Evolutionary conservation across 176 grass and related monocot species (phyloP).

Genomic region (Rhynchospora pubera): DNA sequence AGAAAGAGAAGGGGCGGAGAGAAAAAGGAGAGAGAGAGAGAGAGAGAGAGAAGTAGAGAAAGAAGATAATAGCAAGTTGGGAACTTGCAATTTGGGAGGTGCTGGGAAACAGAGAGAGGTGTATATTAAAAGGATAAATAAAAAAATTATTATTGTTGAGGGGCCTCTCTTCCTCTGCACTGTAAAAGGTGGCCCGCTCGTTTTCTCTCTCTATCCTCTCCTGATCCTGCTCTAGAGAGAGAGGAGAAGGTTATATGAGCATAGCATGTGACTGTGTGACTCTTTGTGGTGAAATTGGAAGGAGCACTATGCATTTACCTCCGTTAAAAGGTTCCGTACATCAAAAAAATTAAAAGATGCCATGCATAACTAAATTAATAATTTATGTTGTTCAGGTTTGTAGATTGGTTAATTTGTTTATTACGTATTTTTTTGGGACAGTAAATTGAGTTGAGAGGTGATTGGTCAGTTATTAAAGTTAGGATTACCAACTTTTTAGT

Average conservation of each 20-base stretch:
- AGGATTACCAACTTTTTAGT: background rate
- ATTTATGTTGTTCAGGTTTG: background rate
- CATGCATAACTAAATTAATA: background rate
- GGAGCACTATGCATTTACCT: background rate
- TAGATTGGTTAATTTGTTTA: background rate
- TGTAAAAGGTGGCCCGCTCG: conserved; percentile 4
- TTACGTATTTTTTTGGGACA: background rate
- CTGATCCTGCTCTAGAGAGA: background rate
- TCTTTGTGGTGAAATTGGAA: background rate
- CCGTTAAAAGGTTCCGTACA: background rate
- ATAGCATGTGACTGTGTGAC: background rate
- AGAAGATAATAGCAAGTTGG: conserved; percentile 36
- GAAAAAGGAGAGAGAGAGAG: background rate
- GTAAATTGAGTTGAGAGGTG: background rate
- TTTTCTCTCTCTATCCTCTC: conserved; percentile 1
- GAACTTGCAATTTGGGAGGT: conserved; percentile 15
- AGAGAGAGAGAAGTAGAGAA: background rate
- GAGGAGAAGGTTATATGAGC: background rate
- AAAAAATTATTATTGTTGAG: background rate
- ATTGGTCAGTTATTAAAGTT: background rate
- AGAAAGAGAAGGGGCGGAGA: background rate
- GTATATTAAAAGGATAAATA: conserved; percentile 12
- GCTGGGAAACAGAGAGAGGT: conserved; percentile 25
- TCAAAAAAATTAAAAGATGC: background rate
- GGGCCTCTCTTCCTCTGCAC: background rate